A percentile compares a stretch with the other conserved stretches of the same genome.
These are phyloP conservation scores for Phytopythium montanum DNA, from an alignment of 352 stramenopile species.

Conservation along the genomic window DNA sequence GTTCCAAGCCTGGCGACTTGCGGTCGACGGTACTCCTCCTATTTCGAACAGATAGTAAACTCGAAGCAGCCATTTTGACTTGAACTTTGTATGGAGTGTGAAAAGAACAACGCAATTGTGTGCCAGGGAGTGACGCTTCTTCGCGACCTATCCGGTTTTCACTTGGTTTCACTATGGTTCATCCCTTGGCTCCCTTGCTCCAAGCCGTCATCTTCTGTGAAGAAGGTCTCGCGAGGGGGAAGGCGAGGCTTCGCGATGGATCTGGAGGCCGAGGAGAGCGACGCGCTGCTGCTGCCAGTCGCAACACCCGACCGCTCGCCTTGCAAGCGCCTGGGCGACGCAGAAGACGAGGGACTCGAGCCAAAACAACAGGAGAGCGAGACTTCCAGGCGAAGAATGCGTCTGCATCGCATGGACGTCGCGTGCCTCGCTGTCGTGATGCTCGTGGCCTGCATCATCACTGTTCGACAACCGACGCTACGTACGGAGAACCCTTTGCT, in stretches of 20 bases:
- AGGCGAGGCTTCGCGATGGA: background rate
- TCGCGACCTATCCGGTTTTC: background rate
- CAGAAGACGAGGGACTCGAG: background rate
- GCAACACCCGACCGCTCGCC: background rate
- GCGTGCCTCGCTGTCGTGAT: constrained; percentile 40
- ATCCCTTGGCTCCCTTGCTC: background rate
- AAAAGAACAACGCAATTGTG: too few species aligned
- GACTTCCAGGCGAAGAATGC: constrained; percentile 7
- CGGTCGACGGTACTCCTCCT: background rate
- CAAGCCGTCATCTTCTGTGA: background rate
- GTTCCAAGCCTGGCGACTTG: constrained; percentile 8
- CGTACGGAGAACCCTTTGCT: constrained; percentile 41
- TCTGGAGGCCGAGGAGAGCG: constrained; percentile 9
- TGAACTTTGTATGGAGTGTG: background rate
- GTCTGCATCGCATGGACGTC: constrained; percentile 46
- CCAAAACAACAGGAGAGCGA: background rate
- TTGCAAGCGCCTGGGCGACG: background rate
- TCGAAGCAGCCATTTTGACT: background rate
- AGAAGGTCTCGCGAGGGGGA: background rate
- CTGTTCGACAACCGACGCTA: constrained; percentile 34
- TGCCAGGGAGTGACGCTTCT: too few species aligned
- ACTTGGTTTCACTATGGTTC: constrained; percentile 3
- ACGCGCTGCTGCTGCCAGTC: constrained; percentile 21
- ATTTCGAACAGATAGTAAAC: background rate
- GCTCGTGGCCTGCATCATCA: constrained; percentile 50